Conservation (phyloP, 495 filamentous ascomycete species). For the Neurospora sp. region DNA sequence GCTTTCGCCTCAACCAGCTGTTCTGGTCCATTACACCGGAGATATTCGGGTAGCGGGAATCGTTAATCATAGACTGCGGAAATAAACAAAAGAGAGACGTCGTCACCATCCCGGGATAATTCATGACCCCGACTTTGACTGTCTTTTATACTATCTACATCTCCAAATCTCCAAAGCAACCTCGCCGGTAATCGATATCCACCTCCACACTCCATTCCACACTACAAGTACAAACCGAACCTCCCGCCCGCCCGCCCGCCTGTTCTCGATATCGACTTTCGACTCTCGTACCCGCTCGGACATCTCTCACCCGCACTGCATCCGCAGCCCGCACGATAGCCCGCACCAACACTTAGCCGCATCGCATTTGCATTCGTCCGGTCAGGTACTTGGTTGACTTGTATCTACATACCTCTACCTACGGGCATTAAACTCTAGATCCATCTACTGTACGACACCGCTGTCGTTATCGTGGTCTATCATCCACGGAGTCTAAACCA, state of each 20-base stretch:
- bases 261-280: background rate
- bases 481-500: background rate
- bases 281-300: background rate
- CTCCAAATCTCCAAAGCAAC: background rate
- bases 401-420: background rate
- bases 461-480: background rate
- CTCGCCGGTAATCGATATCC: background rate
- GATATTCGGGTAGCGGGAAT: background rate
- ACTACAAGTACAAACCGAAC: background rate
- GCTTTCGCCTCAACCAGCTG: background rate
- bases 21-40: background rate
- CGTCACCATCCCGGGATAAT: background rate
- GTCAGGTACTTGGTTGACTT: background rate
- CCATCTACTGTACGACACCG: background rate
- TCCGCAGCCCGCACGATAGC: background rate
- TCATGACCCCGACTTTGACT: background rate
- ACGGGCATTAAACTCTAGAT: background rate
- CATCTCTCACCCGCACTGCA: background rate
- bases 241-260: background rate
- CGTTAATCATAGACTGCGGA: background rate
- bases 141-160: background rate
- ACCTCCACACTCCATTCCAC: background rate
- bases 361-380: background rate
- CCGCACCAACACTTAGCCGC: background rate
- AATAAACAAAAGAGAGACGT: background rate